phyloP scores from a whole-genome alignment of 2,329 filamentous ascomycete genomes.

The Exophiala xenobiotica region DNA sequence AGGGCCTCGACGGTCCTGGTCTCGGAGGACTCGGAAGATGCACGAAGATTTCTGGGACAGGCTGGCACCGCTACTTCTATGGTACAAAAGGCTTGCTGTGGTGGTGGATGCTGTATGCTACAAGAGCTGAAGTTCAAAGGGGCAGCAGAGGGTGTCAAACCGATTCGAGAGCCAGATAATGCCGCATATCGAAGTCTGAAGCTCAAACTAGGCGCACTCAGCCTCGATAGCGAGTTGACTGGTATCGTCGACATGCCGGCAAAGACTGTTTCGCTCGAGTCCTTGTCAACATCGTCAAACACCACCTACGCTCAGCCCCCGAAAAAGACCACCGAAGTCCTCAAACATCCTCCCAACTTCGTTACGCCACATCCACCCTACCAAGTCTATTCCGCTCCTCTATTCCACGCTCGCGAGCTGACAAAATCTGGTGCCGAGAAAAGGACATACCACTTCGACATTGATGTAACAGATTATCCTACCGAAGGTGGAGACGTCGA shows the following conservation, averaged over 20 bases:
- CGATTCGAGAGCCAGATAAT: conserved; percentile 69
- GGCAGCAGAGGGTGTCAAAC: conserved; percentile 43
- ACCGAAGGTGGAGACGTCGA: conserved; percentile 75
- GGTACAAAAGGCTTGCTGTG: conserved; percentile 63
- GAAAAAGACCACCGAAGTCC: conserved; percentile 8
- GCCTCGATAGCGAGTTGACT: conserved; percentile 67
- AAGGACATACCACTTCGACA: conserved; percentile 94
- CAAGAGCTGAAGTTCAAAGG: conserved; percentile 53
- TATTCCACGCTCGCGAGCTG: conserved; percentile 80
- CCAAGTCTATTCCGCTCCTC: conserved; percentile 83
- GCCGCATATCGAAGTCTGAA: conserved; percentile 77
- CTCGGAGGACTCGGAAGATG: conserved; percentile 59
- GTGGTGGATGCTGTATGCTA: conserved; percentile 63
- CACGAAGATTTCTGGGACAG: conserved; percentile 57
- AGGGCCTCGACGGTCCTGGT: conserved; percentile 52
- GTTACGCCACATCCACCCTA: conserved; percentile 95
- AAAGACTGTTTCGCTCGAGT: conserved; percentile 67
- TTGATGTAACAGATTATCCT: conserved; percentile 94
- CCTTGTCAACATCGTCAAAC: conserved; percentile 14
- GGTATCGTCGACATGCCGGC: conserved; percentile 70
- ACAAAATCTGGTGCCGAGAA: conserved; percentile 90
- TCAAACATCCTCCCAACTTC: conserved; percentile 73
- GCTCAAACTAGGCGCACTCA: conserved; percentile 73
- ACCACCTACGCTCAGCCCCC: conserved; percentile 11
- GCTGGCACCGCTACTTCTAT: conserved; percentile 54